These are phyloP conservation scores for Puccinia hordei DNA, from an alignment of 1,284 basidiomycete genomes.

Conservation along the genomic window DNA sequence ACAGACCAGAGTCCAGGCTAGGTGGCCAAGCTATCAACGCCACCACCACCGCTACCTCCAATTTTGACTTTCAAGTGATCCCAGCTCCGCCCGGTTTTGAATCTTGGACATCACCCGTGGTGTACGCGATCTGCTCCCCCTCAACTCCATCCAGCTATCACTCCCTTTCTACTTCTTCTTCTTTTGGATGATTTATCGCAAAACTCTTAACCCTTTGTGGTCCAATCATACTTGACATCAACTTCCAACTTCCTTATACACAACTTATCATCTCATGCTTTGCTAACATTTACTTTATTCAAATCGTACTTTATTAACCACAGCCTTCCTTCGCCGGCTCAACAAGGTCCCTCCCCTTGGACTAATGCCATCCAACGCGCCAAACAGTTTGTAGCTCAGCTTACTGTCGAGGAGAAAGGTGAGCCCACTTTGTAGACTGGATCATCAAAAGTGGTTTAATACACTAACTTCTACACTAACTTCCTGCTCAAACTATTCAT, in stretches of 20 bases:
- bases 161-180: too few relatives aligned
- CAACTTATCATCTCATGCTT: too few relatives aligned
- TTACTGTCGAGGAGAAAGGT: slow-evolving; percentile 50
- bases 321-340: slow-evolving; percentile 38
- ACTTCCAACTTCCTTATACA: background rate
- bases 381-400: slow-evolving; percentile 42
- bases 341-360: slow-evolving; percentile 34
- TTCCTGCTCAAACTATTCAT: too few relatives aligned
- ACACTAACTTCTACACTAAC: too few relatives aligned
- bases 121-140: slow-evolving; percentile 25
- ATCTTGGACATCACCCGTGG: slow-evolving; percentile 43
- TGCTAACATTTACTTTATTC: background rate
- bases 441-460: too few relatives aligned
- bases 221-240: too few relatives aligned
- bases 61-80: slow-evolving; percentile 40
- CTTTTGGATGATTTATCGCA: too few relatives aligned
- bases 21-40: background rate
- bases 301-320: background rate
- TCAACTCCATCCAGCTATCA: too few relatives aligned
- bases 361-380: slow-evolving; percentile 23
- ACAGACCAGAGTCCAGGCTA: too few relatives aligned
- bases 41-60: background rate
- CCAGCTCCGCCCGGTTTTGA: slow-evolving; percentile 39
- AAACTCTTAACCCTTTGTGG: too few relatives aligned
- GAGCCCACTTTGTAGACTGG: background rate